These are phyloP conservation scores for Fragosphaeria purpurea DNA, from an alignment of 2,329 filamentous ascomycete species.

Conservation along the genomic window DNA sequence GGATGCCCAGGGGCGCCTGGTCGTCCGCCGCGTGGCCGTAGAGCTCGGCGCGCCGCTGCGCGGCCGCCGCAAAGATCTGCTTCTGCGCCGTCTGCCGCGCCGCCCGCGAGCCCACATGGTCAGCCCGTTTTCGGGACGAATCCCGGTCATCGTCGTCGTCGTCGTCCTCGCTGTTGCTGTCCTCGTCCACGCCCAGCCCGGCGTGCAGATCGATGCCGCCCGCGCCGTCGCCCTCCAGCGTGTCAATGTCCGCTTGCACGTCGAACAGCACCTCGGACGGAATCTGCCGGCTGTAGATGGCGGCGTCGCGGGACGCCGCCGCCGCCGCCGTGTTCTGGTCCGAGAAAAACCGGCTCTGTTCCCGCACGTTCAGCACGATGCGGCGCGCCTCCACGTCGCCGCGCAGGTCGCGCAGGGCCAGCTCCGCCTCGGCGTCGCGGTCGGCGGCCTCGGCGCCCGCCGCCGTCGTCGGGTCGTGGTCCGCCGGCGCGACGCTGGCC, in stretches of 20 bases:
- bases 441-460: conserved; percentile 61
- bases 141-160: not conserved
- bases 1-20: conserved; percentile 44
- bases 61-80: conserved; percentile 56
- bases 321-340: conserved; percentile 41
- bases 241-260: conserved; percentile 52
- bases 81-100: conserved; percentile 55
- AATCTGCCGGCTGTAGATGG: conserved; percentile 57
- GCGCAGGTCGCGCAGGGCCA: conserved; percentile 71
- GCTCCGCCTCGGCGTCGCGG: conserved; percentile 62
- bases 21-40: conserved; percentile 39
- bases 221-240: conserved; percentile 35
- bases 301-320: conserved; percentile 31
- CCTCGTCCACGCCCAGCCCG: conserved; percentile 59
- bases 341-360: conserved; percentile 76
- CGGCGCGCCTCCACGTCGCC: conserved; percentile 64
- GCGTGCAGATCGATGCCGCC: conserved; percentile 50
- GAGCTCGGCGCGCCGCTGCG: conserved; percentile 49
- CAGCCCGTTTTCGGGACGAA: conserved; percentile 16
- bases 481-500: conserved; percentile 71
- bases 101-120: conserved; percentile 58
- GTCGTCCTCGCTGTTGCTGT: conserved; percentile 55
- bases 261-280: conserved; percentile 57
- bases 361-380: conserved; percentile 77
- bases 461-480: conserved; percentile 55